Evolutionary conservation across 2,329 filamentous ascomycete species (phyloP), one percentile per base, ranked within the genome.

Genomic region (Paracamarosporium sp.): DNA sequence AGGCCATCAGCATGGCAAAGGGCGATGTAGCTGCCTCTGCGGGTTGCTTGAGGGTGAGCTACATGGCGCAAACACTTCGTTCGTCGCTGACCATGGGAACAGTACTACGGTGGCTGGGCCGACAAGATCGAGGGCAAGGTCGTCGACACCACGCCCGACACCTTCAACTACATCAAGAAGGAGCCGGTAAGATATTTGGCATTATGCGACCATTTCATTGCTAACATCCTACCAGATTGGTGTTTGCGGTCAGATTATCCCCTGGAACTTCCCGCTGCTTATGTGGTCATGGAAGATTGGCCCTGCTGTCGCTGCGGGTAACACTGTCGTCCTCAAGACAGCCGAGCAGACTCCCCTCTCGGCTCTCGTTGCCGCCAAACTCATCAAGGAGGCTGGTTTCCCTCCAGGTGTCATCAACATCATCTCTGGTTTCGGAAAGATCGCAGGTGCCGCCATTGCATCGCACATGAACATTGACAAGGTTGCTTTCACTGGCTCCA

Each of bases 41-140:
- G 64, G 88, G 84, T 72, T 89, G 86, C 80, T 79, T 97, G 71
- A 88, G 93, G 31, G 45, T 48, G 25, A 3, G 45, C n/a, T 47
- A 11, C 17, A 35, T 11, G n/a, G 7, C 5, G 17, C 31, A 20
- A 35, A 17, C 3, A 4, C 1, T 28, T n/a, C 25, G 41, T 2
- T 2, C 41, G 17, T 45, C 25, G 45, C 45, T 48, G 36, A 48
- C 22, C 30, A 9, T 25, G 0, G 5, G 22, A 25, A 31, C 15
- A 48, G 78, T 97, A 94, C 82, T 95, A 93, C 71, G 92, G 86
- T 72, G 93, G 93, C 61, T 96, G 90, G 88, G 91, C 92, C 70
- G 93, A 97, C 84, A 97, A 96, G 88, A 89, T 95, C 65, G 85
- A 88, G 78, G 92, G 93, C 78, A 92, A 93, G 83, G 92, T 92